phyloP scores from a whole-genome alignment of 2,329 filamentous ascomycete species.

The Neoascochyta sp. region DNA sequence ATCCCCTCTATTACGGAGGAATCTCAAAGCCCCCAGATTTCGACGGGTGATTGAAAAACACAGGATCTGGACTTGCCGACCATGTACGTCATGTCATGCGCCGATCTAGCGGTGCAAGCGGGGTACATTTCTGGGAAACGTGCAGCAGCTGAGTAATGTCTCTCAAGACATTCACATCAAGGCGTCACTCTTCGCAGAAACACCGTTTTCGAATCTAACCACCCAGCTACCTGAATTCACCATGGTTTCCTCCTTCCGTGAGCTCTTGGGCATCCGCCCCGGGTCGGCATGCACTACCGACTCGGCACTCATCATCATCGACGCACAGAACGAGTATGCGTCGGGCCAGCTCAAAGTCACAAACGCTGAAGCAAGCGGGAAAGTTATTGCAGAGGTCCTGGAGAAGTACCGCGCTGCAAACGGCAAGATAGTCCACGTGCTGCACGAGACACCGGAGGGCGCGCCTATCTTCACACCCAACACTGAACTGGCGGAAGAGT shows the following conservation, averaged over 20 bases:
- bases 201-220: background rate
- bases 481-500: constrained; percentile 58
- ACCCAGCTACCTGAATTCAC: too few species aligned
- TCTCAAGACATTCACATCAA: too few species aligned
- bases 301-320: constrained; percentile 63
- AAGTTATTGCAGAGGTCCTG: constrained; percentile 56
- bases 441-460: constrained; percentile 57
- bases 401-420: constrained; percentile 56
- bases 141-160: too few species aligned
- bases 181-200: too few species aligned
- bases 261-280: constrained; percentile 52
- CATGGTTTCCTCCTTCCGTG: constrained; percentile 45
- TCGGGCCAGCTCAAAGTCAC: constrained; percentile 55
- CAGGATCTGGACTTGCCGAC: too few species aligned
- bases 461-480: constrained; percentile 64
- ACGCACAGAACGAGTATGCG: constrained; percentile 68
- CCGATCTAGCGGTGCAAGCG: too few species aligned
- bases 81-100: too few species aligned
- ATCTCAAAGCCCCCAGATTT: too few species aligned
- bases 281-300: constrained; percentile 57
- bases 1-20: too few species aligned
- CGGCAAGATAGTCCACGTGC: constrained; percentile 58
- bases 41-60: too few species aligned
- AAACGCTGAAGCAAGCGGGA: constrained; percentile 53
- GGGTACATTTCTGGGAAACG: too few species aligned